A percentile compares a stretch with the other conserved stretches of the same genome.
Evolutionary conservation across 768 basidiomycete species (phyloP).

Genomic region (Rossbeevera mucosa): DNA sequence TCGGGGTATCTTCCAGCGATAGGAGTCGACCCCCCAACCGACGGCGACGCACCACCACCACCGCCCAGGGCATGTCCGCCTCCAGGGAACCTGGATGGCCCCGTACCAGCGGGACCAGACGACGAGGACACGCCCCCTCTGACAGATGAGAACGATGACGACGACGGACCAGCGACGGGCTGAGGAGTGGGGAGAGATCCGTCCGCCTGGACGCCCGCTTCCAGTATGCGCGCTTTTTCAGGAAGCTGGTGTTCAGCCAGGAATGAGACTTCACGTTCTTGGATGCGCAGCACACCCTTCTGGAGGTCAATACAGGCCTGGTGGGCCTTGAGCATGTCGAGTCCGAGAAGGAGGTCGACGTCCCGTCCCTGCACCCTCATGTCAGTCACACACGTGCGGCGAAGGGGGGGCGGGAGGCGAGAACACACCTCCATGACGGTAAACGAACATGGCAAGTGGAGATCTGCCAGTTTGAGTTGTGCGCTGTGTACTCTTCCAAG

Average conservation of each 20-base stretch:
- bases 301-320: slow-evolving; percentile 94
- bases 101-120: slow-evolving; percentile 39
- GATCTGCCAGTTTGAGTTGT: slow-evolving; percentile 81
- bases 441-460: slow-evolving; percentile 85
- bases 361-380: slow-evolving; percentile 59
- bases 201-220: slow-evolving; percentile 29
- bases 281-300: slow-evolving; percentile 87
- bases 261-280: slow-evolving; percentile 84
- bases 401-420: too few relatives aligned
- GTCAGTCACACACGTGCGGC: neutral
- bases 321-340: slow-evolving; percentile 99
- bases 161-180: slow-evolving; percentile 12
- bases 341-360: slow-evolving; percentile 92
- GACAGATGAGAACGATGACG: neutral
- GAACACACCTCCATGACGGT: slow-evolving; percentile 84
- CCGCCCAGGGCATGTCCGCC: slow-evolving; percentile 58
- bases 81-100: slow-evolving; percentile 54
- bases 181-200: slow-evolving; percentile 16
- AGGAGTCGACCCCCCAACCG: slow-evolving; percentile 29
- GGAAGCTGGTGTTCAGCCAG: slow-evolving; percentile 94
- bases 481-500: slow-evolving; percentile 92
- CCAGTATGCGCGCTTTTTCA: slow-evolving; percentile 57
- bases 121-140: slow-evolving; percentile 16
- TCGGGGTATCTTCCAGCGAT: slow-evolving; percentile 57
- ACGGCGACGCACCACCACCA: neutral